Conservation (phyloP, 148 eudicot genomes). For the Chenopodium berlandieri region DNA sequence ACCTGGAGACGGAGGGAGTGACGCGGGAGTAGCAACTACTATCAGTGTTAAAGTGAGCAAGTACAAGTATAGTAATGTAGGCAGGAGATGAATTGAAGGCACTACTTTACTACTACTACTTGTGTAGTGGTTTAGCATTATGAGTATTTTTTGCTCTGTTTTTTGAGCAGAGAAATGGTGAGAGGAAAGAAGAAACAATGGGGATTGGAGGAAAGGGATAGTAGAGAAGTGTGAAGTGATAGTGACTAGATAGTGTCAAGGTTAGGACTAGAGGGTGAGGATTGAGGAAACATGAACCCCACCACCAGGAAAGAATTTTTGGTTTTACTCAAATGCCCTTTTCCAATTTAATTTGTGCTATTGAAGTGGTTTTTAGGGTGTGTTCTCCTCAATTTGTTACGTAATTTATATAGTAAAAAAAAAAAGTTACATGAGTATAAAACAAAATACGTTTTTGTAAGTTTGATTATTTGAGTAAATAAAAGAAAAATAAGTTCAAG, state of each 20-base stretch:
- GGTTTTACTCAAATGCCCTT: constrained; percentile 6
- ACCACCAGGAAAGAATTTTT: not conserved
- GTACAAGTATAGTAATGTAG: constrained; percentile 9
- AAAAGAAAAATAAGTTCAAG: no score
- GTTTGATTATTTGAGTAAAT: no score
- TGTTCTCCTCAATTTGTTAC: no score
- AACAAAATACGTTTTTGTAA: no score
- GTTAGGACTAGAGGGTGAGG: not conserved
- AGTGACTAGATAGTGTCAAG: constrained; percentile 8
- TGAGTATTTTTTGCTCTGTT: not conserved
- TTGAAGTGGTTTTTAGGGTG: no score
- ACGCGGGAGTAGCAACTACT: constrained; percentile 9
- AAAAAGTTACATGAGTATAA: no score
- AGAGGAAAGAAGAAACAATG: not conserved
- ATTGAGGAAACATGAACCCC: not conserved
- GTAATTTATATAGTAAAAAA: no score
- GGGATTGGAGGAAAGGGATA: not conserved
- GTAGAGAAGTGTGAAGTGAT: not conserved
- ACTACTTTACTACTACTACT: not conserved
- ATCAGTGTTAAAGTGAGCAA: not conserved
- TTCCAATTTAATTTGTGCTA: not conserved
- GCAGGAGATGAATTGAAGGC: constrained; percentile 7
- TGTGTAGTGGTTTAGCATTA: not conserved
- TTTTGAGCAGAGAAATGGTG: not conserved
- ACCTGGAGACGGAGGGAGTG: constrained; percentile 33